phyloP scores from a whole-genome alignment of 345 rosid species.

The Schrenkiella parvula region DNA sequence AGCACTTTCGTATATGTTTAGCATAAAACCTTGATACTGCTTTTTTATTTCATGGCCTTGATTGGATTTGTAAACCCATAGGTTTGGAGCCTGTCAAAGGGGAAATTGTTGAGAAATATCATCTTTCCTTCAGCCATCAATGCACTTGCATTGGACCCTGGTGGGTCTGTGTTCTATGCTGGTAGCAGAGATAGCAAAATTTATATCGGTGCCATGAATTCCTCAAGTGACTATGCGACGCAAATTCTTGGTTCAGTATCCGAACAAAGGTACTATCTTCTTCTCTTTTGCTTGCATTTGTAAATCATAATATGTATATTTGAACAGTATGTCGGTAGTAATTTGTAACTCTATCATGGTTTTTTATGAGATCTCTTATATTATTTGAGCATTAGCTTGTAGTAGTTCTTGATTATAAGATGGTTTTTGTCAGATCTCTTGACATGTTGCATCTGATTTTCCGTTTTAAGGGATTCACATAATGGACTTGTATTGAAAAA shows the following conservation, averaged over 20 bases:
- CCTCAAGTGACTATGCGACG: conserved; percentile 51
- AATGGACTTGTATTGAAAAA: background rate
- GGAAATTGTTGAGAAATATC: conserved; percentile 54
- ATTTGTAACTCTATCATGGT: background rate
- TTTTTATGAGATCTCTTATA: background rate
- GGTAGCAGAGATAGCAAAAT: conserved; percentile 79
- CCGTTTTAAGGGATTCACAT: background rate
- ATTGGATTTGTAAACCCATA: conserved; percentile 18
- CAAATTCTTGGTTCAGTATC: conserved; percentile 64
- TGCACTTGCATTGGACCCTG: conserved; percentile 78
- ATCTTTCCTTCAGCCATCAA: conserved; percentile 70
- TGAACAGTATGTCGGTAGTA: background rate
- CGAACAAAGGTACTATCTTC: conserved; percentile 50
- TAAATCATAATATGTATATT: background rate
- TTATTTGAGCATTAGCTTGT: background rate
- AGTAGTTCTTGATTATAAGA: background rate
- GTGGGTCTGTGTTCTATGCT: conserved; percentile 77
- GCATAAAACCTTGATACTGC: background rate
- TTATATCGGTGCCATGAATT: conserved; percentile 61
- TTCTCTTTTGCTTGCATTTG: background rate
- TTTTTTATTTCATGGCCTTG: background rate
- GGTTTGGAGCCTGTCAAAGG: conserved; percentile 84
- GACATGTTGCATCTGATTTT: background rate
- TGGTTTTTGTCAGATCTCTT: background rate
- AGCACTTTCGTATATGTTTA: background rate